phyloP scores from a whole-genome alignment of 2,329 filamentous ascomycete species.

The Xylariaceae sp. region DNA sequence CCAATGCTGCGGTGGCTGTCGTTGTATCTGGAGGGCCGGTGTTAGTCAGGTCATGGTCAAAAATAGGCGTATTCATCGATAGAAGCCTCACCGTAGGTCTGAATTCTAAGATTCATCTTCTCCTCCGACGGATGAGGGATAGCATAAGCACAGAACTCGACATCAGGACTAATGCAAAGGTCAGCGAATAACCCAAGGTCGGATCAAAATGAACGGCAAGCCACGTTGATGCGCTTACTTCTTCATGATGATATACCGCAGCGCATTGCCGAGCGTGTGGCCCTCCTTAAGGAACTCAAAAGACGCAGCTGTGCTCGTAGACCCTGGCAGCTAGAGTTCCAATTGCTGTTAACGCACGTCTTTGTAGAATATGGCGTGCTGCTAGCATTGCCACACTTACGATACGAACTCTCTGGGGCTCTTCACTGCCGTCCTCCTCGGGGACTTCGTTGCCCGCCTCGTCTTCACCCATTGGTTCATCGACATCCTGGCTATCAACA shows the following conservation, averaged over 20 bases:
- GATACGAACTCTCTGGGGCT: slow-evolving; percentile 58
- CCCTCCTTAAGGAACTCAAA: slow-evolving; percentile 94
- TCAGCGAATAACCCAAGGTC: slow-evolving; percentile 3
- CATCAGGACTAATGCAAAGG: slow-evolving; percentile 78
- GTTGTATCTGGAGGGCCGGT: slow-evolving; percentile 60
- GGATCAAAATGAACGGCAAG: background rate
- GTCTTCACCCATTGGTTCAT: slow-evolving; percentile 33
- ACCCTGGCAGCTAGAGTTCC: slow-evolving; percentile 70
- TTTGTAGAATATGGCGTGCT: slow-evolving; percentile 2
- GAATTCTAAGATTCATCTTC: slow-evolving; percentile 96
- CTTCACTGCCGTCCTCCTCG: slow-evolving; percentile 48
- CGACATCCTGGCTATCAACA: slow-evolving; percentile 41
- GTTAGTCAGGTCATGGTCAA: slow-evolving; percentile 9
- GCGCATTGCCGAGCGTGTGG: slow-evolving; percentile 89
- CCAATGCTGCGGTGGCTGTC: slow-evolving; percentile 76
- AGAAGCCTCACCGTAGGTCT: slow-evolving; percentile 75
- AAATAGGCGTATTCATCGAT: background rate
- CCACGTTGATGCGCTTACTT: slow-evolving; percentile 59
- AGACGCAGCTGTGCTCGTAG: slow-evolving; percentile 81
- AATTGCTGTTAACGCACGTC: background rate
- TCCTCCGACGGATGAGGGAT: slow-evolving; percentile 94
- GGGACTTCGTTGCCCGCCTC: slow-evolving; percentile 34
- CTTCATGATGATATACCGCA: slow-evolving; percentile 97
- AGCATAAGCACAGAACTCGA: slow-evolving; percentile 97
- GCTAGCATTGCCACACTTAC: slow-evolving; percentile 40